Base-by-base conservation (phyloP, 305 asterid genomes). In the Fraxinus xanthoxyloides region DNA sequence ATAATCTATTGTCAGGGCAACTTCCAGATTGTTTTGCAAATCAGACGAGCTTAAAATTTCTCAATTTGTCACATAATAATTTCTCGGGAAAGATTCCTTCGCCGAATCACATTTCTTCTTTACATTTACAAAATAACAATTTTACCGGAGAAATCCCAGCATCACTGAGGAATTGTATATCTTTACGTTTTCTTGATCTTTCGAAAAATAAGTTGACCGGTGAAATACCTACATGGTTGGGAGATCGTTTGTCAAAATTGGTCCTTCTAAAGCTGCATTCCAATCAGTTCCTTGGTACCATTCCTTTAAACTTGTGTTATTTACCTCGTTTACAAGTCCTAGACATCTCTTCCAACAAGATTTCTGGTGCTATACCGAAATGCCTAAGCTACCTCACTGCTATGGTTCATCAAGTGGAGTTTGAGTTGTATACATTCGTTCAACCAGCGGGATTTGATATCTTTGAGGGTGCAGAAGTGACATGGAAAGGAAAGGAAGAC, bases 331-430 rank as follows among this genome's bases (percentile, higher is more conserved):
- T 78, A 31, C 79, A 73, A 34, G 59, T 80, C 7, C 19, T 80
- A 23, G 86, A 84, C 77, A 17, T 80, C 36, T 78, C 84, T 43
- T 31, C 59, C 13, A 83, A 83, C 79, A 72, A 36, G 48, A 28
- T 79, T 38, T 35, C 84, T 3, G 86, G 84, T 54, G 7, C 12
- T 0, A 79, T 83, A 21, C 83, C 83, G 2, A 30, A 31, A 2
- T 83, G 86, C 63, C 4, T 82, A 2, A 5, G 21, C 15, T 34
- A 82, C 24, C 75, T 34, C 24, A 36, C 2, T 15, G 82, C 67
- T 35, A 48, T 83, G 83, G 40, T 28, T 34, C 34, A 56, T 2
- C 38, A n/a, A 17, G 36, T 17, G 24, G 46, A 9, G 12, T 3
- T 8, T 36, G 24, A 34, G 12, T 4, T 2, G n/a, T 7, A 2